Evolutionary conservation across 768 basidiomycete genomes (phyloP), one percentile per base, ranked within the genome.

Genomic region (Panaeolus papilionaceus): DNA sequence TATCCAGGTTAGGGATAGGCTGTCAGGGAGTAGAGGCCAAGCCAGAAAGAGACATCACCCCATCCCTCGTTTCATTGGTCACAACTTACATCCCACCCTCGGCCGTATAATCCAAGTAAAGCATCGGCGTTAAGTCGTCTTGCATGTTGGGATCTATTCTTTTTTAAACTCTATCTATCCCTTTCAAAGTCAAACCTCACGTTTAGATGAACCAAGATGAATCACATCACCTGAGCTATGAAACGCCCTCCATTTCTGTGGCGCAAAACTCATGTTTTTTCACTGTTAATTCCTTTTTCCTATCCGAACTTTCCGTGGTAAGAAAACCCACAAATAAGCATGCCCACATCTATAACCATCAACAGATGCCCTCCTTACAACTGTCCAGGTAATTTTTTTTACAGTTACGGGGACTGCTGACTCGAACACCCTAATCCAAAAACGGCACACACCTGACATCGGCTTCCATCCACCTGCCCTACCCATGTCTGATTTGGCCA

Each of bases 221-320:
- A 51, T 51, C 47, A 51, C 47, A 51, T 51, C 20, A 26, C 47
- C 47, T 23, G 47, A 26, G 47, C 47, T 51, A 23, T 51, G 3
- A 20, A 51, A 12, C 20, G 20, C 18, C 10, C 47, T 51, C 26
- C 47, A 51, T 51, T 51, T 20, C 47, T 51, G 47, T 51, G 47
- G 47, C 47, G 47, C 47, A 51, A 23, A 33, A 51, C 47, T 51
- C 47, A 26, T 51, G 47, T 51, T 51, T 44, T 33, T 51, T 20
- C 10, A 26, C n/a, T 51, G 47, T 11, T 51, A 51, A 51, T 23
- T 26, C 20, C 10, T 51, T 51, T 49, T 51, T 9, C 47, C 47
- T 51, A 51, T 23, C 20, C 47, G 47, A 51, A 51, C 47, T 51
- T 20, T 51, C 8, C 47, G 47, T 51, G 47, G 47, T 51, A 51